Evolutionary conservation across 345 rosid species (phyloP).

Genomic region (Noccaea caerulescens): DNA sequence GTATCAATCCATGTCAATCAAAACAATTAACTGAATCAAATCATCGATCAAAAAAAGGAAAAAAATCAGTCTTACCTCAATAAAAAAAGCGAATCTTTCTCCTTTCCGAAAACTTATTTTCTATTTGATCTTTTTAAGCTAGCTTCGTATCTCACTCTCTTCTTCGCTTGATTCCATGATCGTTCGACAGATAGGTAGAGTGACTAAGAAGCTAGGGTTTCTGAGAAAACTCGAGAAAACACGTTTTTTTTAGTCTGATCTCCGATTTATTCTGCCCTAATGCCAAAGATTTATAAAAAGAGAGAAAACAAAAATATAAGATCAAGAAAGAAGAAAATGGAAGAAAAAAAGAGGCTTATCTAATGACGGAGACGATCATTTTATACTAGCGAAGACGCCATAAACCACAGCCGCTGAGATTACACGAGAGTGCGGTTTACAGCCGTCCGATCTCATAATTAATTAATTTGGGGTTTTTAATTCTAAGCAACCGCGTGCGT

Average conservation of each 20-base stretch:
- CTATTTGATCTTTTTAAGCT: background rate
- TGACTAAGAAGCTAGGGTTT: slow-evolving; percentile 36
- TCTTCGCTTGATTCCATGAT: slow-evolving; percentile 29
- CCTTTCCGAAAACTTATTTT: slow-evolving; percentile 1
- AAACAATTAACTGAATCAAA: slow-evolving; percentile 25
- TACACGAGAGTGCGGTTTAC: background rate
- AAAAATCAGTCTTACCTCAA: slow-evolving; percentile 33
- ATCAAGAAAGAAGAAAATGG: slow-evolving; percentile 2
- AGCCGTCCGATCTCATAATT: slow-evolving; percentile 36
- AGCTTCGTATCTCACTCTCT: slow-evolving; percentile 33
- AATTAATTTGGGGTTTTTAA: slow-evolving; percentile 22
- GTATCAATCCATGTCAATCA: slow-evolving; percentile 41
- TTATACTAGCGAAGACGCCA: slow-evolving; percentile 33
- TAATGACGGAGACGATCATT: slow-evolving; percentile 29
- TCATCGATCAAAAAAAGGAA: slow-evolving; percentile 6
- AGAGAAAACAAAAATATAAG: background rate
- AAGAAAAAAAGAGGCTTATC: slow-evolving; percentile 15
- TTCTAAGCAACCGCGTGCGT: slow-evolving; percentile 30
- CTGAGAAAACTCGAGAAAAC: slow-evolving; percentile 8
- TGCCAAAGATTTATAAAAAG: slow-evolving; percentile 30
- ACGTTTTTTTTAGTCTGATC: slow-evolving; percentile 7
- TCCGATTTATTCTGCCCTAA: slow-evolving; percentile 24
- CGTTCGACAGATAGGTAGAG: slow-evolving; percentile 14
- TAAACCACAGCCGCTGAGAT: slow-evolving; percentile 31
- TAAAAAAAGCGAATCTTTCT: slow-evolving; percentile 16